Evolutionary conservation across 371 early-diverging fungal genomes (phyloP).

Genomic region (Mortierella sp.): DNA sequence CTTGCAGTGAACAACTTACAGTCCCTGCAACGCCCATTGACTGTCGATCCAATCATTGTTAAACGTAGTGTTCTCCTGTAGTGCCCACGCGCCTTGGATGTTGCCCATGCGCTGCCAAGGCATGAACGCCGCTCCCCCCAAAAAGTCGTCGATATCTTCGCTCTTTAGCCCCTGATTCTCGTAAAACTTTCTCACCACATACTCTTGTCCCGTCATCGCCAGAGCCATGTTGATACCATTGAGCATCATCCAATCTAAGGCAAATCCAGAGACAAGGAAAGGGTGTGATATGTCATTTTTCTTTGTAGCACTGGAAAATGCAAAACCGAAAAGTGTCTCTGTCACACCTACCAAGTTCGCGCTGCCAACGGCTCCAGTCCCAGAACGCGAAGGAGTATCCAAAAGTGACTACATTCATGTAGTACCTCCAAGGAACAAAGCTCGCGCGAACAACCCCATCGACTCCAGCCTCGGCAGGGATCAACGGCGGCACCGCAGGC

Average conservation of each 20-base stretch:
- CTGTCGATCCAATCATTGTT: conserved; percentile 51
- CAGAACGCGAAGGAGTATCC: conserved; percentile 58
- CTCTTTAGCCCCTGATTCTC: conserved; percentile 35
- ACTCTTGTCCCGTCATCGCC: conserved; percentile 52
- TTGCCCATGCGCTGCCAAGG: conserved; percentile 59
- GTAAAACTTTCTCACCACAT: conserved; percentile 49
- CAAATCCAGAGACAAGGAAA: no score
- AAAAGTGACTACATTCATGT: conserved; percentile 59
- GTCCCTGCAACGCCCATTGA: conserved; percentile 50
- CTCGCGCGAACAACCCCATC: conserved; percentile 36
- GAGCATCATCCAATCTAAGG: conserved; percentile 55
- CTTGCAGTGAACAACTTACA: conserved; percentile 21
- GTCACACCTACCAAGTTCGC: conserved; percentile 38
- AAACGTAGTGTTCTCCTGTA: conserved; percentile 20
- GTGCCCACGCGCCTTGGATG: conserved; percentile 45
- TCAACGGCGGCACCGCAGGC: conserved; percentile 33
- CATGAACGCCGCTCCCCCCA: conserved; percentile 42
- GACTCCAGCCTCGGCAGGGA: conserved; percentile 4
- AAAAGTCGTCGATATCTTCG: conserved; percentile 32
- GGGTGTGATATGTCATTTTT: no score
- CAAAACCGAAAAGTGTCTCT: neutral
- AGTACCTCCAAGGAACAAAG: conserved; percentile 58
- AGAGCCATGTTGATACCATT: conserved; percentile 57
- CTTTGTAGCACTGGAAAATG: neutral
- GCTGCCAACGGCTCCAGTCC: conserved; percentile 59